Evolutionary conservation across 345 rosid species (phyloP), one percentile per base, ranked within the genome.

Genomic region (Melaleuca alternifolia): DNA sequence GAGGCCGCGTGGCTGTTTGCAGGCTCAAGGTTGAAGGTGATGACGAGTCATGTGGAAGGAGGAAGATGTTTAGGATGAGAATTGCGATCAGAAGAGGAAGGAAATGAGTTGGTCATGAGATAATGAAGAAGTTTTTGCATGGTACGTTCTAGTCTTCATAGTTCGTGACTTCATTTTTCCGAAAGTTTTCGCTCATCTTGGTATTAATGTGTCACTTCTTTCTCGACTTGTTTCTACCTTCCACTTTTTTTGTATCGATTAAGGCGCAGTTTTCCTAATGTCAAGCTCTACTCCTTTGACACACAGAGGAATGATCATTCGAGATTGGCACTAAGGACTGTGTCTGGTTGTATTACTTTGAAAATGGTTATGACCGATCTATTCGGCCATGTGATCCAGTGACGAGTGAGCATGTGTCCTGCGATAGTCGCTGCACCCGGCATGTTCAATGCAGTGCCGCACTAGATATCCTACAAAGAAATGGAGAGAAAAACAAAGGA

Each of bases 1-100:
- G 91, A 87, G 48, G 95, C 93, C 87, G 91, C 95, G 84, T 93
- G 93, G 90, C 88, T 87, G 37, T 96, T 92, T 86, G 90, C 89
- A 2, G 57, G 84, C 51, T 87, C 89, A 50, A 86, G 52, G 88
- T 87, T 86, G 23, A 84, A 61, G 54, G 81, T 30, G 18, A 16
- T 50, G 53, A 24, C 8, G 51, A 24, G 76, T 18, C 9, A 21
- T 46, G 51, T 21, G 15, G 85, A 54, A 4, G 46, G 59, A 52
- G 61, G n/a, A 53, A 54, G 46, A 51, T 28, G 41, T 50, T 85
- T 81, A 85, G 23, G 28, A 44, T 65, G n/a, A 85, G 51, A 59
- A 57, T 51, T 30, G 51, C 28, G 85, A 5, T 51, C 57, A 41
- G 57, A 83, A 83, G 15, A 83, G 46, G 44, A 83, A 83, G 46